Evolutionary conservation across 2,329 filamentous ascomycete genomes (phyloP), one percentile per base, ranked within the genome.

Genomic region (Colletotrichum abscissum): DNA sequence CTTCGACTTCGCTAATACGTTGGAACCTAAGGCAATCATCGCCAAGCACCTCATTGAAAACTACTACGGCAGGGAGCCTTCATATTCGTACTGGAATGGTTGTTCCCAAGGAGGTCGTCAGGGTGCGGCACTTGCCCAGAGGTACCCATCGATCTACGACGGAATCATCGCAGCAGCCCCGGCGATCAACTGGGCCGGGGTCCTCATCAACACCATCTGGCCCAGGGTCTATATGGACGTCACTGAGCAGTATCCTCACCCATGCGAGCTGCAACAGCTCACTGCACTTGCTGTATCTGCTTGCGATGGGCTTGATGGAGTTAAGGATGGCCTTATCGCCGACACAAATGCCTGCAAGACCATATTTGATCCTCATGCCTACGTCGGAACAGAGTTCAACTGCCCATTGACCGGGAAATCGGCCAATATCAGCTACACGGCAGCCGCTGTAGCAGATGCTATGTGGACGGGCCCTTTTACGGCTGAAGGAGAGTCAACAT

Each of bases 101-200:
- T 92, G 90, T 77, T 91, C 88, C 0, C 87, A 88, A 0, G 90
- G 90, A 8, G 90, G 90, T 1, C 83, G 90, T 0, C 88, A 91
- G 81, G 90, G 89, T 5, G 80, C 90, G 46, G 88, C 87, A 65
- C 84, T 86, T 11, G 85, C 87, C 0, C 85, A 91, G 75, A 77
- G 81, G n/a, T 90, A 86, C 72, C 88, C 90, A 0, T 82, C 86
- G 0, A 88, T 90, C 72, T 91, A 90, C 66, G 88, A 91, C 64
- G 89, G 89, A 24, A 84, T 90, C 28, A 79, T 91, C 1, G 88
- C 87, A 3, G 87, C 87, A 3, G 78, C 79, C 24, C 81, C 82
- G 9, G 87, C 87, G 12, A 73, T 75, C 8, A 60, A 65, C 30
- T 60, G 67, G 66, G 54, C 67, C 4, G 54, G 58, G 9, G 38